phyloP scores from a whole-genome alignment of 441 rosid genomes.

The Populus tomentosa region DNA sequence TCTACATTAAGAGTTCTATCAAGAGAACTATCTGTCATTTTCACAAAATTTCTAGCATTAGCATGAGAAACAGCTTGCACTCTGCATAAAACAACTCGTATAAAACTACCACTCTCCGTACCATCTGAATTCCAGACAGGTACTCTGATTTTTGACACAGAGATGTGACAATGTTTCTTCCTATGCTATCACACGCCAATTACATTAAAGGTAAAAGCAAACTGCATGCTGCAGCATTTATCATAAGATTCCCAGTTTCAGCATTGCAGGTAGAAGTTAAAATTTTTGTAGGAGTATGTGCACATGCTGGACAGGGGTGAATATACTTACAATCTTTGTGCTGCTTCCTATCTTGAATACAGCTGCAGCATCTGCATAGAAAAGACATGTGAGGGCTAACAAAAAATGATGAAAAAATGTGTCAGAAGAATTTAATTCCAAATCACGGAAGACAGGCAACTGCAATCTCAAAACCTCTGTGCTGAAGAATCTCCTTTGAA shows the following conservation, averaged over 20 bases:
- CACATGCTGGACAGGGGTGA: not conserved
- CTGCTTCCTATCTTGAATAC: conserved; percentile 39
- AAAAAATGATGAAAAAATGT: conserved; percentile 5
- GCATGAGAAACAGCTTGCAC: no score
- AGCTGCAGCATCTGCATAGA: conserved; percentile 54
- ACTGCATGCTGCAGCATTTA: not conserved
- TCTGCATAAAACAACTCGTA: no score
- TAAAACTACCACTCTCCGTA: no score
- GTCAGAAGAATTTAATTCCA: not conserved
- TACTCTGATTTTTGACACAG: no score
- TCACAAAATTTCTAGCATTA: no score
- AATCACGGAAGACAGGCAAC: not conserved
- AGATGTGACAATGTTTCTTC: no score
- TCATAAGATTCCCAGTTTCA: not conserved
- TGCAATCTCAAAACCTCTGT: conserved; percentile 38
- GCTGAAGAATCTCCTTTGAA: conserved; percentile 43
- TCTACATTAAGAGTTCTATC: no score
- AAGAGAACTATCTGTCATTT: no score
- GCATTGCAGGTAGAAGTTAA: not conserved
- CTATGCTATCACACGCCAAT: not conserved
- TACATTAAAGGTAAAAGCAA: not conserved
- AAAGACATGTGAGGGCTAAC: conserved; percentile 13
- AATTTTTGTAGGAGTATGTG: not conserved
- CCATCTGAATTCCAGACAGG: no score
- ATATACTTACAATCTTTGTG: conserved; percentile 58